These are phyloP conservation scores for Erysimum pusillum DNA, from an alignment of 441 rosid species.

Conservation along the genomic window DNA sequence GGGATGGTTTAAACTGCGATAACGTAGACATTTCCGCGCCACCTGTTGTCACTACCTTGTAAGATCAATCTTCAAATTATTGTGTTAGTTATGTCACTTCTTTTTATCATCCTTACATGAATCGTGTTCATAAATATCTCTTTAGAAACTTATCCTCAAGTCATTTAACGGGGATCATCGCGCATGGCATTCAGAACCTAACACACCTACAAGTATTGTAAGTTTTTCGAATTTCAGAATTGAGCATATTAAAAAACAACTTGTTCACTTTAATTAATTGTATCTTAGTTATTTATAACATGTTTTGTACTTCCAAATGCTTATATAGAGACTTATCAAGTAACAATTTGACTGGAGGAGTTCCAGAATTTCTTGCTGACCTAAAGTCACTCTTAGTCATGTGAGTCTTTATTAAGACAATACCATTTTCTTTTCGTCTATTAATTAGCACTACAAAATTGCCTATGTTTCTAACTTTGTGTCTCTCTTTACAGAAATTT, in stretches of 20 bases:
- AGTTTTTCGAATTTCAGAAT: conserved; percentile 9
- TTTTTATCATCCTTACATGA: background rate
- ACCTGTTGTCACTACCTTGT: conserved; percentile 52
- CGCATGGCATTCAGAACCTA: conserved; percentile 47
- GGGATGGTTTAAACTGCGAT: conserved; percentile 57
- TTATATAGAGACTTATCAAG: conserved; percentile 67
- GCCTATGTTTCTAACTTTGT: background rate
- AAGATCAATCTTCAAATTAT: conserved; percentile 17
- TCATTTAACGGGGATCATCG: conserved; percentile 50
- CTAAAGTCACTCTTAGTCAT: conserved; percentile 51
- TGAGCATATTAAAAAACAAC: background rate
- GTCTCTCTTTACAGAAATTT: conserved; percentile 53
- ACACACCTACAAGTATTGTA: conserved; percentile 47
- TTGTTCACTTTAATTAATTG: background rate
- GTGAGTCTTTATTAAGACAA: conserved; percentile 44
- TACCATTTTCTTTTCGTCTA: background rate
- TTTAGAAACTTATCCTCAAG: conserved; percentile 51
- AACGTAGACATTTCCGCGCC: conserved; percentile 12
- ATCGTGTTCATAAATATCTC: background rate
- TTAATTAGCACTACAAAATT: background rate
- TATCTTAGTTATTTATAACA: background rate
- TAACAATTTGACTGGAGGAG: conserved; percentile 55
- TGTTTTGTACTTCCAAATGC: background rate
- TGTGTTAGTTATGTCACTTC: background rate
- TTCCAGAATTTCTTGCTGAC: conserved; percentile 57